Evolutionary conservation across 495 filamentous ascomycete species (phyloP), one percentile per base, ranked within the genome.

Genomic region (Hypoxylon cercidicola): DNA sequence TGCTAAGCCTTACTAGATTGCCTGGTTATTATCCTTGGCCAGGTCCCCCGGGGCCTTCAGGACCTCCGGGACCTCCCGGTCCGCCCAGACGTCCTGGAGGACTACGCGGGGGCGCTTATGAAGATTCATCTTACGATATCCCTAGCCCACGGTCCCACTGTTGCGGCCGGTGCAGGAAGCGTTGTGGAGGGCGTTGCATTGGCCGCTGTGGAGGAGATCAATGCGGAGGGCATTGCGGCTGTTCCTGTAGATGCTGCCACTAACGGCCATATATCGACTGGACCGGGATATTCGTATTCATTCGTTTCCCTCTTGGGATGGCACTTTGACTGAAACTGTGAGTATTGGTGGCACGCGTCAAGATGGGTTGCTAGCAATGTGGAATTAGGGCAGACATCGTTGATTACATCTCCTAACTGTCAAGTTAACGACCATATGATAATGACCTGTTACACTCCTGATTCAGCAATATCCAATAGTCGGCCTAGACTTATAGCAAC

Each of bases 151-250:
- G 34, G 30, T 8, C 21, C 20, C 6, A 16, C 4, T 52, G 47
- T 15, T 56, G 48, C 5, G 9, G 19, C 2, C 23, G 12, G 9
- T 66, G 60, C 21, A 15, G 48, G n/a, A 54, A 19, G 12, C n/a
- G 1, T 6, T 68, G 56, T n/a, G 48, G 55, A 25, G 58, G 46
- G 8, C 16, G 11, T n/a, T 66, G 52, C 10, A 21, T 12, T 11
- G 61, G 61, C 11, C 49, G 55, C 10, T 63, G 59, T 20, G 64
- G 58, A 13, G 53, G 53, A 0, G 16, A 28, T 5, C n/a, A 53
- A 7, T 64, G 61, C 25, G 49, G 46, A 20, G 61, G 55, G 8
- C 61, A 58, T 34, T 64, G 61, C 20, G 61, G 61, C 2, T 62
- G 64, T n/a, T 7, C 28, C 5, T 61, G 63, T 19, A 18, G 20